Evolutionary conservation across 352 stramenopile genomes (phyloP), one percentile per base, ranked within the genome.

Genomic region (Phytophthora kernoviae): DNA sequence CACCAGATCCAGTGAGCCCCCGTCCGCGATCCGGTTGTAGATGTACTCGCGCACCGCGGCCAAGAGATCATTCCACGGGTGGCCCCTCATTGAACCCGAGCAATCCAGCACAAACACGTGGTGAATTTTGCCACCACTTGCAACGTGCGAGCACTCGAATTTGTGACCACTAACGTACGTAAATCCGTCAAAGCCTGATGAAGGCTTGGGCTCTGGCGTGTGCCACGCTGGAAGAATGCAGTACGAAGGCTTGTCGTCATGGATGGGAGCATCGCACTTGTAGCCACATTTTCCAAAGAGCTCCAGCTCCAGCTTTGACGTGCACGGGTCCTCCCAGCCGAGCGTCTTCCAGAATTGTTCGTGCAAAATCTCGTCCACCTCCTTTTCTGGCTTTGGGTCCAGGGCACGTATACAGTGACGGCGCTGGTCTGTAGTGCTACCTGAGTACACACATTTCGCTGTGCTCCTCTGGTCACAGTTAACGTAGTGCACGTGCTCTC

Each of bases 21-120:
- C 80, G 37, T 79, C 73, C 22, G 46, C 71, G 18, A 92, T 68
- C 2, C 84, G 84, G 44, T 93, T 92, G 42, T 79, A 65, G 5
- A 95, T 43, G 40, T 88, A 95, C 49, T 83, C 78, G 11, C 62
- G 59, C 54, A 85, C 87, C 1, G 80, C 86, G 8, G 57, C 68
- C 22, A 86, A 68, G 21, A 95, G 63, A n/a, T 81, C 59, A 18
- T 43, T 22, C 86, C 86, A 93, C 4, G 82, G 80, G 12, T 24
- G 49, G 1, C 86, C 82, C 2, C 20, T 45, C 84, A 95, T 95
- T 18, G 86, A 95, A 0, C 82, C 81, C 9, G 86, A 93, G 37
- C 65, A 73, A 47, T 95, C 86, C n/a, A 94, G 41, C 39, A 95
- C 81, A 32, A 95, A 91, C 3, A 95, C 67, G 36, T 93, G 86